Evolutionary conservation across 257 asterid species (phyloP), one percentile per base, ranked within the genome.

Genomic region (Petrea volubilis): DNA sequence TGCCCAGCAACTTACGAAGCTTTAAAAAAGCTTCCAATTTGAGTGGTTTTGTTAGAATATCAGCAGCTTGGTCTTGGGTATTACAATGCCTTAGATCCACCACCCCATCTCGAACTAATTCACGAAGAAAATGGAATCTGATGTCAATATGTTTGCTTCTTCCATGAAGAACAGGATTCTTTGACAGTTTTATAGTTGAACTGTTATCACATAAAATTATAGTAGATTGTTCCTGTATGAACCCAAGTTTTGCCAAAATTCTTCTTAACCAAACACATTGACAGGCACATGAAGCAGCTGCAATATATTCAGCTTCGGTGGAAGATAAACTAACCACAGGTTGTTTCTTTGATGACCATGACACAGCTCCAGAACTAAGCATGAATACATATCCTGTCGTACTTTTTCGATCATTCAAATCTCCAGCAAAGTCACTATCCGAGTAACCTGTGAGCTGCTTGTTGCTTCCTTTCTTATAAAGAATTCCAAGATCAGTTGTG

Each of bases 81-180:
- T 17, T 15, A 8, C 1, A 51, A 3, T 14, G 18, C 4, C n/a
- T 17, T 2, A 51, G 59, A n/a, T 51, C 11, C 4, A 51, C 10
- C 3, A 17, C 5, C 5, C 24, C 59, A n/a, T 51, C 10, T 18
- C 21, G 3, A 2, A 25, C 4, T 2, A 51, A 12, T 15, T 51
- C 28, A 2, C 59, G 4, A 5, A 51, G 10, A 12, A 51, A n/a
- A 20, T 51, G 59, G 18, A 0, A 51, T 11, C 24, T 15, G 9
- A 51, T 7, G 21, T 51, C 59, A n/a, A 53, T 53, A 14, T 50
- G 72, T 8, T 51, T 67, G 49, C 61, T 67, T 29, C 50, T 29
- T 20, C 72, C 62, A 31, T 67, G 49, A n/a, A 67, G 24, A 20
- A 67, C 23, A 0, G 52, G 64, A 23, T 68, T 68, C 2, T 53